Percentiles rank a stretch among this genome's conserved stretches.
Conservation (phyloP, 306 rosid species). For the Prunus campanulata region DNA sequence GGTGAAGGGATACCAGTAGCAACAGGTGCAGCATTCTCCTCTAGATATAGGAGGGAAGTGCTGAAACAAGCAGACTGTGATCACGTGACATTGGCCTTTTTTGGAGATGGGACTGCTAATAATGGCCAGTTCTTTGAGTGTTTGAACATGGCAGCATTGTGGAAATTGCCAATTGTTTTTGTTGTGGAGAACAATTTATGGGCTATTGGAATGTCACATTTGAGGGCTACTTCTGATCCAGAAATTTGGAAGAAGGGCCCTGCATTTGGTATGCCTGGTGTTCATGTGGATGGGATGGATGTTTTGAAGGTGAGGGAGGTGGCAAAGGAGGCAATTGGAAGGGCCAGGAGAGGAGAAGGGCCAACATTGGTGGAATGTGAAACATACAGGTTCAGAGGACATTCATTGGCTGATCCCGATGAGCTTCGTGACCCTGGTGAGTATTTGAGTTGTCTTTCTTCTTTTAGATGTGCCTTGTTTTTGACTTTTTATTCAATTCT, state of each 20-base stretch:
- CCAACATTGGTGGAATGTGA: constrained; percentile 96
- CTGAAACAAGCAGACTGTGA: constrained; percentile 65
- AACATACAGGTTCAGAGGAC: constrained; percentile 97
- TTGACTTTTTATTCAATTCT: not conserved
- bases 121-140: constrained; percentile 98
- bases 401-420: constrained; percentile 98
- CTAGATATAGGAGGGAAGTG: constrained; percentile 84
- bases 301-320: constrained; percentile 98
- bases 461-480: not conserved
- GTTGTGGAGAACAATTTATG: constrained; percentile 98
- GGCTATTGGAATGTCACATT: constrained; percentile 99
- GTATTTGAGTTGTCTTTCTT: constrained; percentile 31
- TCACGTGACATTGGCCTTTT: constrained; percentile 81
- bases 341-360: constrained; percentile 99
- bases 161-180: constrained; percentile 94
- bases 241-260: constrained; percentile 98
- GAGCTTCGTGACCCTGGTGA: constrained; percentile 99
- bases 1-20: constrained; percentile 99
- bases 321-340: constrained; percentile 84
- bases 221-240: constrained; percentile 97
- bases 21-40: constrained; percentile 90
- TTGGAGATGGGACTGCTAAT: constrained; percentile 94
- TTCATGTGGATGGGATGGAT: constrained; percentile 98
- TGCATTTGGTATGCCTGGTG: constrained; percentile 98
- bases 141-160: constrained; percentile 95